A percentile compares a stretch with the other conserved stretches of the same genome.
Evolutionary conservation across 768 basidiomycete species (phyloP).

Genomic region (Pisolithus marmoratus): DNA sequence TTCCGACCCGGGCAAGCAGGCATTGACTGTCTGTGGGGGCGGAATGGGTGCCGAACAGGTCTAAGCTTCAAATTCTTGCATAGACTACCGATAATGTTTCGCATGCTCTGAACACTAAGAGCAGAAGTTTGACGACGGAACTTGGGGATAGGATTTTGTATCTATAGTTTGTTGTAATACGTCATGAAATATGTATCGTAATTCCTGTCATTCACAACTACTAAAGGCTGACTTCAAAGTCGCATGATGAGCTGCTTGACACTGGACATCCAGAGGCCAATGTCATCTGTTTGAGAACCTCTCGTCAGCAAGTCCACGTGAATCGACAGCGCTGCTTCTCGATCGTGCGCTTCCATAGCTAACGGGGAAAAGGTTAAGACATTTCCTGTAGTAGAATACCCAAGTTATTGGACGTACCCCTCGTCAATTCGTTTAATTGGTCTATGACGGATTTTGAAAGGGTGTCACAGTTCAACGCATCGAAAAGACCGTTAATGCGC

Average conservation of each 20-base stretch:
- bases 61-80: too few relatives aligned
- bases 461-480: slow-evolving; percentile 87
- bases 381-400: too few relatives aligned
- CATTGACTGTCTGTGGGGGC: too few relatives aligned
- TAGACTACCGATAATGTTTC: too few relatives aligned
- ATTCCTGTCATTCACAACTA: too few relatives aligned
- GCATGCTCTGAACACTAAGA: too few relatives aligned
- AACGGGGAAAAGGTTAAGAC: background rate
- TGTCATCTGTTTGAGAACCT: slow-evolving; percentile 77
- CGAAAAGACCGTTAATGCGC: slow-evolving; percentile 80
- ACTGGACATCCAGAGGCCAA: slow-evolving; percentile 83
- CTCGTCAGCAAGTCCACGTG: slow-evolving; percentile 83
- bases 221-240: slow-evolving; percentile 31
- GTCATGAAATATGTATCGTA: too few relatives aligned
- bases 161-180: too few relatives aligned
- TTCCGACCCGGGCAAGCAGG: too few relatives aligned
- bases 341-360: slow-evolving; percentile 83
- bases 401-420: slow-evolving; percentile 45
- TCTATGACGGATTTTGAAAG: slow-evolving; percentile 66
- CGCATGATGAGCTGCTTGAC: slow-evolving; percentile 82
- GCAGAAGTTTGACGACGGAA: too few relatives aligned
- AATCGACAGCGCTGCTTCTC: slow-evolving; percentile 69
- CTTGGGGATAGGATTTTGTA: too few relatives aligned
- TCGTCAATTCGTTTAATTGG: slow-evolving; percentile 61
- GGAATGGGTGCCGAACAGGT: too few relatives aligned